These are phyloP conservation scores for Rutstroemia sp. DNA, from an alignment of 2,329 filamentous ascomycete genomes.

Conservation along the genomic window DNA sequence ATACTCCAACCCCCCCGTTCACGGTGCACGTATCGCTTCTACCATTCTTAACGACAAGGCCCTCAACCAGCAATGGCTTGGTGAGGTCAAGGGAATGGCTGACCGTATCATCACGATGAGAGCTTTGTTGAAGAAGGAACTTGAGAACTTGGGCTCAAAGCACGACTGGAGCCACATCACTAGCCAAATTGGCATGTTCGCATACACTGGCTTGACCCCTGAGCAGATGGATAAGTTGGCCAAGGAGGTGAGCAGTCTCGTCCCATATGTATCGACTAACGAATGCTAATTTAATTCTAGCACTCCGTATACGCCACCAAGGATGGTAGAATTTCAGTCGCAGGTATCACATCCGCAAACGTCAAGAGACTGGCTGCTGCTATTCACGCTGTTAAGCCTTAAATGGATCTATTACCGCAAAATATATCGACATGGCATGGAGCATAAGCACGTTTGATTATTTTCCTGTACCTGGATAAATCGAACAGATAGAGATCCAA, in stretches of 20 bases:
- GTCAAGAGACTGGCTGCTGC: slow-evolving; percentile 74
- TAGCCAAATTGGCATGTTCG: slow-evolving; percentile 98
- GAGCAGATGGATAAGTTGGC: slow-evolving; percentile 88
- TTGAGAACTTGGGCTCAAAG: slow-evolving; percentile 90
- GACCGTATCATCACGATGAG: slow-evolving; percentile 99
- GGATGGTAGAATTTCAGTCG: slow-evolving; percentile 80
- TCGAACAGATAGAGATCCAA: not conserved
- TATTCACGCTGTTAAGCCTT: slow-evolving; percentile 70
- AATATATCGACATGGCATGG: not conserved
- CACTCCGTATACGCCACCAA: slow-evolving; percentile 97
- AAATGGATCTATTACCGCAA: slow-evolving; percentile 6
- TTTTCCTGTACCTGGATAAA: not conserved
- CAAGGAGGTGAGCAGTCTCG: slow-evolving; percentile 57
- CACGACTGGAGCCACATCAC: slow-evolving; percentile 99
- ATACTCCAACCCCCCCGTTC: slow-evolving; percentile 97
- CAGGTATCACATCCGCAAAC: slow-evolving; percentile 74
- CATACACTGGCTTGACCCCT: slow-evolving; percentile 86
- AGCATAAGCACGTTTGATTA: not conserved
- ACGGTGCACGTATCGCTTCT: slow-evolving; percentile 89
- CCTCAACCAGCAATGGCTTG: slow-evolving; percentile 90
- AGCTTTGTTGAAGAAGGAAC: slow-evolving; percentile 84
- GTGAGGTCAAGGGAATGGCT: slow-evolving; percentile 97
- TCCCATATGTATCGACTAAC: slow-evolving; percentile 16
- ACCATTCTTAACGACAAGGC: slow-evolving; percentile 81
- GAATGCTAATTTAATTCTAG: slow-evolving; percentile 30